phyloP scores from a whole-genome alignment of 371 early-diverging fungal species.

The Rhizopus arrhizus region DNA sequence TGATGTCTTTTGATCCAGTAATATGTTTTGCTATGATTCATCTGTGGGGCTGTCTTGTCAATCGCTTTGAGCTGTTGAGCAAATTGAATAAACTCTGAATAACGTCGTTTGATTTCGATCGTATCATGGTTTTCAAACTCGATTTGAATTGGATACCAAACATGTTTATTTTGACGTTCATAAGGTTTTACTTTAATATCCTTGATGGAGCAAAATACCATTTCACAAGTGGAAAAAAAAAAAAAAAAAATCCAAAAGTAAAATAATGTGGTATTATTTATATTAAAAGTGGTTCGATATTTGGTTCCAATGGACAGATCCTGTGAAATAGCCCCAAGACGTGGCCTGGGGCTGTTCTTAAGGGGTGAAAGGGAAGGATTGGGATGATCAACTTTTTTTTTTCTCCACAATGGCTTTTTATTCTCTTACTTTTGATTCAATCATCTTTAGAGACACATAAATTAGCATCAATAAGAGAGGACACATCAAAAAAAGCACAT shows the following conservation, averaged over 20 bases:
- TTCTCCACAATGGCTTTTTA: too few relatives aligned
- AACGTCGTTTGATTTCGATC: not conserved
- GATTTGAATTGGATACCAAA: constrained; percentile 17
- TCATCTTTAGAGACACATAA: too few relatives aligned
- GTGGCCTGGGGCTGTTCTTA: too few relatives aligned
- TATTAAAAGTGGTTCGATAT: not conserved
- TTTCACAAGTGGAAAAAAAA: not conserved
- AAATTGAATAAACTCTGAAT: constrained; percentile 17
- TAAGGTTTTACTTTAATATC: constrained; percentile 3
- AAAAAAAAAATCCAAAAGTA: constrained; percentile 1
- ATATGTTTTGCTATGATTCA: not conserved
- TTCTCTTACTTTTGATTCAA: too few relatives aligned
- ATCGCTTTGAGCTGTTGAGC: not conserved
- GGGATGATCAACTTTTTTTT: too few relatives aligned
- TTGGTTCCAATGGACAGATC: not conserved
- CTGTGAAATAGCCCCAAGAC: too few relatives aligned
- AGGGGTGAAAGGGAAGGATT: too few relatives aligned
- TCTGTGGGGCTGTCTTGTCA: not conserved
- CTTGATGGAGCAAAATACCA: constrained; percentile 2
- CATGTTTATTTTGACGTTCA: constrained; percentile 1
- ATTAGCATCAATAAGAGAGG: too few relatives aligned
- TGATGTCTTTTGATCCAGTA: constrained; percentile 6
- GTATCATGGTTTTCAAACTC: not conserved
- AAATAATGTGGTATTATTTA: not conserved
- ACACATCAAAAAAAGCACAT: too few relatives aligned